Evolutionary conservation across 352 stramenopile genomes (phyloP), one percentile per base, ranked within the genome.

Genomic region (Globisporangium nunn): DNA sequence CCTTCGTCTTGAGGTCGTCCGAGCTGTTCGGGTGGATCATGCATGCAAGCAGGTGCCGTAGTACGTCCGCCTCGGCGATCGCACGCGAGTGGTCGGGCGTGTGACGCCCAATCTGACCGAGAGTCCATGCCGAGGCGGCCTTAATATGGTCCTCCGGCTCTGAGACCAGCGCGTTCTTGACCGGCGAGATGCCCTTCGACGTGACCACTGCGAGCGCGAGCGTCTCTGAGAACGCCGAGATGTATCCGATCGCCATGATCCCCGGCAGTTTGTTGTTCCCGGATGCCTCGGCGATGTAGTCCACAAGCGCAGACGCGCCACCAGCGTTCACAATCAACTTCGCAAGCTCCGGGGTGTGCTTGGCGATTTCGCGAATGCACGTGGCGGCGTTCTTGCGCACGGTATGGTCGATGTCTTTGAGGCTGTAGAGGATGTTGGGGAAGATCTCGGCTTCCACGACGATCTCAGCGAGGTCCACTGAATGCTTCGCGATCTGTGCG

Each of bases 81-180:
- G 91, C 87, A 18, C 91, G 80, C 23, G 93, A 95, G 67, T 98
- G 93, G 57, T 97, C 91, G 0, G 93, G 91, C 15, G 93, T 97
- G 68, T 98, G 93, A 5, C 93, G 78, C 10, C 93, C 93, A 45
- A 98, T 97, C 61, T 98, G 93, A 0, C 93, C 93, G 39, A 98
- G 70, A n/a, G 88, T 96, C 93, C 93, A 98, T n/a, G 87, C 93
- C 54, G 83, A 93, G 0, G 93, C 93, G 12, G 91, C 91, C 71
- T 98, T 98, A 63, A 98, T 96, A 64, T 98, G 93, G 64, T 98
- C 93, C 75, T 98, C 93, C 6, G 88, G 86, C 68, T 98, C 93
- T 1, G 87, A 87, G 30, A 98, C 84, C 14, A 98, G 66, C 2
- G 92, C 93, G 54, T 93, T 93, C 61, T 97, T 97, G 39, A 98